Evolutionary conservation across 129 eudicot species (phyloP).

Genomic region (Chrysanthemum lavandulifolium): DNA sequence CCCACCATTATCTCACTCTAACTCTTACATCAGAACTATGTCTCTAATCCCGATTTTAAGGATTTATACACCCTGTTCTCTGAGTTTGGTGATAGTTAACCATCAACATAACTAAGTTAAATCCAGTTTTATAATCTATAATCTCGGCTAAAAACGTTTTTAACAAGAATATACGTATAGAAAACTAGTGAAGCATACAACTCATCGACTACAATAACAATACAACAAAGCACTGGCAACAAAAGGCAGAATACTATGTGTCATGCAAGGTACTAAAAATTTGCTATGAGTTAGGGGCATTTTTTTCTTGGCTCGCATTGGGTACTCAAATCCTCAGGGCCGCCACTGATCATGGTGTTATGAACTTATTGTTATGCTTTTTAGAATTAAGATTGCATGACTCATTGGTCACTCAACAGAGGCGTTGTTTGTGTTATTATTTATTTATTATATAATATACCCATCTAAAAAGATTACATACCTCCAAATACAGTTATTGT

Average conservation of each 20-base stretch:
- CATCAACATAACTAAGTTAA: neutral
- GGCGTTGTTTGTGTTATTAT: too few relatives aligned
- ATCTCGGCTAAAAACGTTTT: neutral
- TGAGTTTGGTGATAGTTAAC: neutral
- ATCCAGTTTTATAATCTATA: neutral
- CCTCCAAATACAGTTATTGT: too few relatives aligned
- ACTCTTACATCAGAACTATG: neutral
- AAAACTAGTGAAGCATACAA: neutral
- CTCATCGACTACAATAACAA: neutral
- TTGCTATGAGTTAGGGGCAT: too few relatives aligned
- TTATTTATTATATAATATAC: too few relatives aligned
- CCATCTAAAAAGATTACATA: too few relatives aligned
- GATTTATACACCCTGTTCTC: neutral
- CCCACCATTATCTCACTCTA: neutral
- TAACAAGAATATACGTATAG: neutral
- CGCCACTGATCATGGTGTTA: too few relatives aligned
- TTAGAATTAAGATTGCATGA: too few relatives aligned
- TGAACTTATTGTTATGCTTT: too few relatives aligned
- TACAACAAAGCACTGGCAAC: neutral
- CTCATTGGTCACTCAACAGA: too few relatives aligned
- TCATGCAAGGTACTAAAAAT: neutral
- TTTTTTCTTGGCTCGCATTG: too few relatives aligned
- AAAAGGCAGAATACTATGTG: conserved; percentile 7
- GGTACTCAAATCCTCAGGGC: too few relatives aligned
- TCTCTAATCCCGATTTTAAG: neutral